Conservation (phyloP, 176 grass and related monocot genomes). For the Elymus sibiricus region DNA sequence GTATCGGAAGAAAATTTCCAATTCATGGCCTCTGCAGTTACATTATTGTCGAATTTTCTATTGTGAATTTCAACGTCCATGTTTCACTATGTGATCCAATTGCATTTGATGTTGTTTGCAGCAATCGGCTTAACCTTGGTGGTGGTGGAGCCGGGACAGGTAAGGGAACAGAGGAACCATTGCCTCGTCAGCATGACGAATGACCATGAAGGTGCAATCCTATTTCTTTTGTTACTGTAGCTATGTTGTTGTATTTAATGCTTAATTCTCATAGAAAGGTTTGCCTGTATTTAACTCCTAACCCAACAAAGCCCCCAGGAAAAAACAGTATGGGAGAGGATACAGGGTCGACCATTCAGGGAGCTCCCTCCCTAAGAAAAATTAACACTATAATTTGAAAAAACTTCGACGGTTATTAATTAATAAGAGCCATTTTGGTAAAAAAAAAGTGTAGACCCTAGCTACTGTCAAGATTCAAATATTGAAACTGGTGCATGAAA, state of each 20-base stretch:
- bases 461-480: not conserved
- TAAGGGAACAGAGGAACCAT: not conserved
- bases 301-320: not conserved
- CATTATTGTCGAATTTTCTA: not conserved
- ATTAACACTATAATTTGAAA: not conserved
- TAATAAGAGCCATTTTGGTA: not conserved
- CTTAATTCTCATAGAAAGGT: not conserved
- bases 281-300: not conserved
- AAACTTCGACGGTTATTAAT: not conserved
- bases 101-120: not conserved
- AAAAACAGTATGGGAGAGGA: not conserved
- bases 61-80: not conserved
- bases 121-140: not conserved
- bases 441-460: not conserved
- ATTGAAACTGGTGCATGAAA: not conserved
- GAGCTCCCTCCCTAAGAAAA: not conserved
- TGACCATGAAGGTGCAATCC: not conserved
- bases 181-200: not conserved
- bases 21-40: not conserved
- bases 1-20: not conserved
- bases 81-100: not conserved
- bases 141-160: not conserved
- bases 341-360: not conserved
- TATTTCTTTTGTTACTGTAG: not conserved
- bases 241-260: not conserved